Evolutionary conservation across 2,329 filamentous ascomycete genomes (phyloP).

Genomic region (Moelleriella libera): DNA sequence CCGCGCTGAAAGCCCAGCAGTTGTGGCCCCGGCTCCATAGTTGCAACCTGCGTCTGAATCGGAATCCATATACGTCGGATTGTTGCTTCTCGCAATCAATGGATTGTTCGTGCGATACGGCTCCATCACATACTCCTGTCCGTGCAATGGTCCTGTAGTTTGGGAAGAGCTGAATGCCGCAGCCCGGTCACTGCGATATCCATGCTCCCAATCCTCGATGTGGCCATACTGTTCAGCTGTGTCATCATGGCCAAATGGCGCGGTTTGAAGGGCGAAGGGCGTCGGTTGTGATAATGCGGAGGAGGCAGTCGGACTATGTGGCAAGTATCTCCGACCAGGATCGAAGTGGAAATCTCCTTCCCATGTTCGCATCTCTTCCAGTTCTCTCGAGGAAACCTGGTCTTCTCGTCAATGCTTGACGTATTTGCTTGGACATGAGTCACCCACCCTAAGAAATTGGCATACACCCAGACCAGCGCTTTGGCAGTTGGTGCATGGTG

Average conservation of each 20-base stretch:
- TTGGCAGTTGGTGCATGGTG: conserved; percentile 72
- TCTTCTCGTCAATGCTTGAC: background rate
- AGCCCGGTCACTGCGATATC: conserved; percentile 12
- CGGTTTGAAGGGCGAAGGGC: background rate
- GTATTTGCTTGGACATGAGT: background rate
- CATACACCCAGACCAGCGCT: conserved; percentile 58
- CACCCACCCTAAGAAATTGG: conserved; percentile 62
- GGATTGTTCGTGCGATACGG: conserved; percentile 11
- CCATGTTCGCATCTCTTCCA: background rate
- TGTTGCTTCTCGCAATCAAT: conserved; percentile 6
- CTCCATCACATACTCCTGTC: conserved; percentile 11
- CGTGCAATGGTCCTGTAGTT: conserved; percentile 8
- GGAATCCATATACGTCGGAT: conserved; percentile 12
- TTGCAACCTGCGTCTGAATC: conserved; percentile 13
- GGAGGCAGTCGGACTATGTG: background rate
- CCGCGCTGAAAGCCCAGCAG: conserved; percentile 8
- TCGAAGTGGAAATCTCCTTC: background rate
- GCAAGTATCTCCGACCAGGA: conserved; percentile 1
- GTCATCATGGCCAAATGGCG: conserved; percentile 1
- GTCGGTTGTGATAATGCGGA: conserved; percentile 3
- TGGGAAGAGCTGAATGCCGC: conserved; percentile 13
- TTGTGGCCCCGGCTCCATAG: conserved; percentile 8
- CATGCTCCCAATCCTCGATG: conserved; percentile 10
- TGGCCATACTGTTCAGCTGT: conserved; percentile 10
- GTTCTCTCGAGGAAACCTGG: background rate